These are phyloP conservation scores for Aechmea fasciata DNA, from an alignment of 176 grass and related monocot genomes.

Conservation along the genomic window DNA sequence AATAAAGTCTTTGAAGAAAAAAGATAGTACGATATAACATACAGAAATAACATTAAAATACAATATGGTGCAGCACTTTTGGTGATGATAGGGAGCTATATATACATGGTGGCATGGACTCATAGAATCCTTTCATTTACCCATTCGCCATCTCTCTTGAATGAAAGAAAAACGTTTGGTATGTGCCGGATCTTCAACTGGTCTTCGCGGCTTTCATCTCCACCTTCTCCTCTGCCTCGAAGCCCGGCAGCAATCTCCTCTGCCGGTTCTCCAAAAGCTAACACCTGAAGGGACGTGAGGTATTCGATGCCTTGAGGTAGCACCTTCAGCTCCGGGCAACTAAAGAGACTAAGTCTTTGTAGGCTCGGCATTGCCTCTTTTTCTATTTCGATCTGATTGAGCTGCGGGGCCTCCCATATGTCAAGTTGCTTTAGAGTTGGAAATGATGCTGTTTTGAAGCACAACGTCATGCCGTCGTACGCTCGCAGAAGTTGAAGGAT, in stretches of 20 bases:
- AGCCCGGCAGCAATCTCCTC: constrained; percentile 6
- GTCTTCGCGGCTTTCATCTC: background rate
- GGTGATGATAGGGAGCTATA: too few species aligned
- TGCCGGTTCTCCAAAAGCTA: background rate
- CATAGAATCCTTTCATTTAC: background rate
- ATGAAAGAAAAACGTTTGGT: too few species aligned
- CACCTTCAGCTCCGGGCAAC: background rate
- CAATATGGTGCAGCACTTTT: too few species aligned
- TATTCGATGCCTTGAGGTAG: constrained; percentile 15
- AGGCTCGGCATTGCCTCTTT: constrained; percentile 4
- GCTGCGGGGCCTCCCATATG: background rate
- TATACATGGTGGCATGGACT: too few species aligned
- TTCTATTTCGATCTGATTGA: background rate
- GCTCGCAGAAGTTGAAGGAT: background rate
- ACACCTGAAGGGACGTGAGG: constrained; percentile 1
- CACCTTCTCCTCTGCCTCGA: background rate
- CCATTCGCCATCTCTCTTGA: too few species aligned
- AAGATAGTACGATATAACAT: too few species aligned
- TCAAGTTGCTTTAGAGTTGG: constrained; percentile 2
- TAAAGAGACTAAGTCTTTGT: background rate
- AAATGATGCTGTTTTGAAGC: constrained; percentile 9
- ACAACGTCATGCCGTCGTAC: background rate
- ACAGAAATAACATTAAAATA: too few species aligned
- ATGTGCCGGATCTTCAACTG: background rate
- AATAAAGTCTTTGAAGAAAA: too few species aligned